Conservation (phyloP, 768 basidiomycete species). For the Lactarius psammicola region DNA sequence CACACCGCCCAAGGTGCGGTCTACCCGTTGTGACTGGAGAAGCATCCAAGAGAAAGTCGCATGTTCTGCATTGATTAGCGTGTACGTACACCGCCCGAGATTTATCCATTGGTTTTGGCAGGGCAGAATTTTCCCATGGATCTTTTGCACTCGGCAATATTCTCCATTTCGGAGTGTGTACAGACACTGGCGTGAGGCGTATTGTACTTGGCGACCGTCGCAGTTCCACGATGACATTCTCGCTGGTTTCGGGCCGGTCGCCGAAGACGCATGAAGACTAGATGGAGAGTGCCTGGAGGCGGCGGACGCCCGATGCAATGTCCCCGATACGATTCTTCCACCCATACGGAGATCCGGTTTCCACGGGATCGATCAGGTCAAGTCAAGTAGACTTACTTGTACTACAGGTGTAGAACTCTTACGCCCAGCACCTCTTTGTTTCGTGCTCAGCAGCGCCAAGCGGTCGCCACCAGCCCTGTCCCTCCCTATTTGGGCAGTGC, state of each 20-base stretch:
- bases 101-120: not conserved
- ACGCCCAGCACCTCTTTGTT: slow-evolving; percentile 7
- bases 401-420: not conserved
- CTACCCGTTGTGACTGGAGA: slow-evolving; percentile 7
- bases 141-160: not conserved
- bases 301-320: too few species aligned
- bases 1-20: not conserved
- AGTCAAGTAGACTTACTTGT: not conserved
- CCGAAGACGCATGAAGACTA: too few species aligned
- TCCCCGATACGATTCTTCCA: not conserved
- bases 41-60: not conserved
- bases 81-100: slow-evolving; percentile 5
- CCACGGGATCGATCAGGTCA: not conserved
- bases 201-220: not conserved
- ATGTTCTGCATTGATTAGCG: not conserved
- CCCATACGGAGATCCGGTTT: not conserved
- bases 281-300: too few species aligned
- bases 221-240: not conserved
- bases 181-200: not conserved
- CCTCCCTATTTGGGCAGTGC: not conserved
- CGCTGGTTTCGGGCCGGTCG: not conserved
- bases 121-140: not conserved
- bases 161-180: not conserved
- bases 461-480: not conserved
- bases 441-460: slow-evolving; percentile 7